Conservation (phyloP, 1,139 yeast genomes). For the Spencermartinsiella ligniputridi region DNA sequence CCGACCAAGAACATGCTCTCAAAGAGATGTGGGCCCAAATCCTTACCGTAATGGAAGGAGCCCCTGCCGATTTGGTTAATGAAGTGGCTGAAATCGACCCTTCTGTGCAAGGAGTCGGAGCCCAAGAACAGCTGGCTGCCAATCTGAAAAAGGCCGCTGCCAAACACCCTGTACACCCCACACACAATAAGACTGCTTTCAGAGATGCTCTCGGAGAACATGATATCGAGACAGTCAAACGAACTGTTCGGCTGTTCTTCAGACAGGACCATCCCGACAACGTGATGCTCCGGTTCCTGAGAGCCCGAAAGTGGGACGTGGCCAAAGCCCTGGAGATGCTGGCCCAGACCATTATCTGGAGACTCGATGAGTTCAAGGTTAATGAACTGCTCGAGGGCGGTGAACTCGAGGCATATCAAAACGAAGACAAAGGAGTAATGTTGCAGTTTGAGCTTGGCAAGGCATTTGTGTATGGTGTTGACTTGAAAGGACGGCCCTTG, state of each 20-base stretch:
- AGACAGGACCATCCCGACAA: slow-evolving; percentile 72
- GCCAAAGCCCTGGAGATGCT: slow-evolving; percentile 71
- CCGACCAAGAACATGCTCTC: slow-evolving; percentile 59
- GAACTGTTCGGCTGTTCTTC: slow-evolving; percentile 51
- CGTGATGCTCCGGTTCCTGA: slow-evolving; percentile 60
- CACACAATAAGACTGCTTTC: neutral
- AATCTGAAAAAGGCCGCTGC: neutral
- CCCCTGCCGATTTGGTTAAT: slow-evolving; percentile 32
- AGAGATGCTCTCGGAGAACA: neutral
- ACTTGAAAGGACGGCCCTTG: slow-evolving; percentile 61
- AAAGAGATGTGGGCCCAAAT: slow-evolving; percentile 75
- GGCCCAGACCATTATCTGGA: slow-evolving; percentile 65
- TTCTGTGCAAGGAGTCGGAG: neutral
- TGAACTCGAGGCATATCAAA: slow-evolving; percentile 44
- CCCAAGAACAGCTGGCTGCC: neutral
- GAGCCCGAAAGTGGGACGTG: slow-evolving; percentile 93
- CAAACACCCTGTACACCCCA: neutral
- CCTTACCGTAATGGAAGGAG: slow-evolving; percentile 57
- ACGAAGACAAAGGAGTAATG: slow-evolving; percentile 43
- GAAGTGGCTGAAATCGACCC: slow-evolving; percentile 1
- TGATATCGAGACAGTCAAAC: slow-evolving; percentile 31
- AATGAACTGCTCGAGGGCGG: slow-evolving; percentile 58
- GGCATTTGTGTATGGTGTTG: slow-evolving; percentile 62
- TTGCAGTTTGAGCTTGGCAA: slow-evolving; percentile 53
- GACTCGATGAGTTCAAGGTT: slow-evolving; percentile 51